A percentile compares a stretch with the other conserved stretches of the same genome.
Conservation (phyloP, 2,329 filamentous ascomycete species). For the Zymoseptoria brevis region DNA sequence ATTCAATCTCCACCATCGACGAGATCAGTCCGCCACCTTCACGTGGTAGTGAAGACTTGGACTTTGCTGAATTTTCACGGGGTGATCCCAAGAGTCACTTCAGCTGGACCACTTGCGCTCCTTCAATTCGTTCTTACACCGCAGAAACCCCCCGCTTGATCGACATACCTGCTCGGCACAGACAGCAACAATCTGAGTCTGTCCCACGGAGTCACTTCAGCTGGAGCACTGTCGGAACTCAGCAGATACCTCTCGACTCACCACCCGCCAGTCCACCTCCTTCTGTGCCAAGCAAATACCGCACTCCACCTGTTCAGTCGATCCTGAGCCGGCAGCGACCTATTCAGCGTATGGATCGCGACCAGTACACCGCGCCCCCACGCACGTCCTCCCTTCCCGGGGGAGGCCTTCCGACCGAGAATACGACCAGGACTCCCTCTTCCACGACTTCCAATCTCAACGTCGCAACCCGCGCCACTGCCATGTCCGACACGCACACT, state of each 20-base stretch:
- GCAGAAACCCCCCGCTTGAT: not conserved
- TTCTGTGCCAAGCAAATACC: conserved; percentile 27
- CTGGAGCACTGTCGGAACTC: conserved; percentile 30
- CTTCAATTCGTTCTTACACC: not conserved
- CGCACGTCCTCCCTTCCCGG: conserved; percentile 12
- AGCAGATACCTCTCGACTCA: conserved; percentile 31
- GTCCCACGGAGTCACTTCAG: conserved; percentile 26
- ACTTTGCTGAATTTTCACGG: conserved; percentile 5
- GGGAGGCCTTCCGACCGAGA: not conserved
- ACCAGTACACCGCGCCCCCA: conserved; percentile 21
- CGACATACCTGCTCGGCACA: not conserved
- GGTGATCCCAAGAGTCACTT: conserved; percentile 23
- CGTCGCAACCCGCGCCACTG: conserved; percentile 4
- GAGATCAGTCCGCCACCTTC: conserved; percentile 15
- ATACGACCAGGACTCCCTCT: not conserved
- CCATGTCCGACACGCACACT: conserved; percentile 3
- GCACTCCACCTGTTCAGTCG: conserved; percentile 22
- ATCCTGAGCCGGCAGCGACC: conserved; percentile 28
- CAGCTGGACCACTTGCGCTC: conserved; percentile 29
- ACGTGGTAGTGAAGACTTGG: conserved; percentile 6
- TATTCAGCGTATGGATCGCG: conserved; percentile 23
- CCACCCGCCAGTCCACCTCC: conserved; percentile 37
- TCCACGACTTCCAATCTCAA: conserved; percentile 11
- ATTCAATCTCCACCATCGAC: conserved; percentile 13
- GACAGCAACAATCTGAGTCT: not conserved